Evolutionary conservation across 495 filamentous ascomycete species (phyloP).

Genomic region (Tuber borchii): DNA sequence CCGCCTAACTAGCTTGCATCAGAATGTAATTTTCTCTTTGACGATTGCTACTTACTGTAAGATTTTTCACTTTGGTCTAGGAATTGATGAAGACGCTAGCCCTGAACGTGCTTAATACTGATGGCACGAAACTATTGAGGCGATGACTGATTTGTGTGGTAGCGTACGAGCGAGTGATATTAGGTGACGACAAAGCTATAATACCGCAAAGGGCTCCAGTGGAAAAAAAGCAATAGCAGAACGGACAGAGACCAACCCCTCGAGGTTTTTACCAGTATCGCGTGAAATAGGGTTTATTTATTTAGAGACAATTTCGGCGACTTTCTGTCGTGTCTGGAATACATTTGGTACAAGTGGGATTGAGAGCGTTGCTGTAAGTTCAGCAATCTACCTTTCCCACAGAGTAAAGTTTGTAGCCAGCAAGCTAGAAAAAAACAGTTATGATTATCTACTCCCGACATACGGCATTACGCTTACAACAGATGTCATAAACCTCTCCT

Average conservation of each 20-base stretch:
- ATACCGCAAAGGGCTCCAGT: background rate
- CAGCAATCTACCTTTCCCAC: background rate
- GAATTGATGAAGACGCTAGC: background rate
- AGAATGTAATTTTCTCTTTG: background rate
- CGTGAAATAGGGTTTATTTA: background rate
- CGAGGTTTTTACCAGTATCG: background rate
- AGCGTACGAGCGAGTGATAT: background rate
- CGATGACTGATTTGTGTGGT: background rate
- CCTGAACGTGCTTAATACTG: background rate
- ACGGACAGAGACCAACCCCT: background rate
- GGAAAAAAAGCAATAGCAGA: background rate
- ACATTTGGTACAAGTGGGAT: background rate
- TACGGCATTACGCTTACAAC: background rate
- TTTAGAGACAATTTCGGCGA: background rate
- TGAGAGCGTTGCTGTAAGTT: background rate
- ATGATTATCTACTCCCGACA: background rate
- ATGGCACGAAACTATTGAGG: background rate
- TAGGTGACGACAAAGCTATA: too few species aligned
- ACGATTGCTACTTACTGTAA: background rate
- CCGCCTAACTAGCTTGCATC: background rate
- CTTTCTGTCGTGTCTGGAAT: background rate
- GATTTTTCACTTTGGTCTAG: background rate
- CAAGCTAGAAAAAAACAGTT: background rate
- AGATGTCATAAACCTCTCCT: background rate
- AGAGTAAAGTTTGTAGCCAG: background rate